Percentiles rank a stretch among this genome's conserved stretches.
These are phyloP conservation scores for Dioscorea dumetorum DNA, from an alignment of 106 monocot species.

Conservation along the genomic window DNA sequence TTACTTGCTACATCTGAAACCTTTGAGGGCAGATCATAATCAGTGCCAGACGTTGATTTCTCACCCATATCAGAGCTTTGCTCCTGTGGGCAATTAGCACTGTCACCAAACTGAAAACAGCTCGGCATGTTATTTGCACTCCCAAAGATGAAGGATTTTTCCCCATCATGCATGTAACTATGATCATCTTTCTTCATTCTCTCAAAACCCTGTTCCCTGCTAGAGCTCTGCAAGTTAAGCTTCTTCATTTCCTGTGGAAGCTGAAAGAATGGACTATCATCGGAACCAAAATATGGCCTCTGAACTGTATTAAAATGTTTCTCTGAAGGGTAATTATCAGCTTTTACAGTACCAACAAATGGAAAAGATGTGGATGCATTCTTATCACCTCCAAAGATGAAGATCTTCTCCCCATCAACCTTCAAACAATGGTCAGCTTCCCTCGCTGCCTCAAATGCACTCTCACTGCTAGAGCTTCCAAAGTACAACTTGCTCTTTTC, in stretches of 20 bases:
- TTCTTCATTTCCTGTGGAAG: neutral
- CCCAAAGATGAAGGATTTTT: constrained; percentile 15
- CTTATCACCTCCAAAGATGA: constrained; percentile 9
- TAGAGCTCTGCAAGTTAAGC: neutral
- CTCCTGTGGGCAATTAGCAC: neutral
- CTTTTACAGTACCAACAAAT: no score
- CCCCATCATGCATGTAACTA: neutral
- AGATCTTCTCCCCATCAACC: neutral
- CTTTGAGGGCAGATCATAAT: neutral
- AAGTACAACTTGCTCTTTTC: constrained; percentile 22
- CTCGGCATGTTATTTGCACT: neutral
- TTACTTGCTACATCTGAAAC: constrained; percentile 23
- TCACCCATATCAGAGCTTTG: neutral
- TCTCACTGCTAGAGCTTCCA: neutral
- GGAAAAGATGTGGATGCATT: neutral
- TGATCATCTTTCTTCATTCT: neutral
- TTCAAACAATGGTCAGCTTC: neutral
- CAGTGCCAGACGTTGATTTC: neutral
- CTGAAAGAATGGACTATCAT: neutral
- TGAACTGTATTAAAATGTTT: neutral
- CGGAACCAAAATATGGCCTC: neutral
- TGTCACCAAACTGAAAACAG: neutral
- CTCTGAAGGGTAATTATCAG: neutral
- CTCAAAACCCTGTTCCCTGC: neutral
- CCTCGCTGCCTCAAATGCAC: neutral